Evolutionary conservation across 2,329 filamentous ascomycete species (phyloP).

Genomic region (Capronia americana): DNA sequence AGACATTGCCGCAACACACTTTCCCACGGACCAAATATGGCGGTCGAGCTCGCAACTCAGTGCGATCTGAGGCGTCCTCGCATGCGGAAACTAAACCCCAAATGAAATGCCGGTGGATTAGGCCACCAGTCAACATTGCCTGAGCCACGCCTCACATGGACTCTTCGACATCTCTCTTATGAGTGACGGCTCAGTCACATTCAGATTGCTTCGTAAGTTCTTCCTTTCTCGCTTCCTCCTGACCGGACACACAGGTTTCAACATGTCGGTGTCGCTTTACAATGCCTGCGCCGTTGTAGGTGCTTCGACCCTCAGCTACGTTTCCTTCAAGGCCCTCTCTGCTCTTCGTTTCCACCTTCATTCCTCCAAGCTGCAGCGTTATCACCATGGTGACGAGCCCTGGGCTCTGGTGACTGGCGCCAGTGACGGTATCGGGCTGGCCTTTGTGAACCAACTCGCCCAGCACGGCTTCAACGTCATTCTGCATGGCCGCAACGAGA

Average conservation of each 20-base stretch:
- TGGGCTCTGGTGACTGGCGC: constrained; percentile 62
- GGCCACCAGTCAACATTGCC: not conserved
- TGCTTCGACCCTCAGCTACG: constrained; percentile 8
- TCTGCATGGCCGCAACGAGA: constrained; percentile 61
- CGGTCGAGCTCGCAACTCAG: not conserved
- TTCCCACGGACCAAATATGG: not conserved
- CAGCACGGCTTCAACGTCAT: constrained; percentile 62
- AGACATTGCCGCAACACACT: not conserved
- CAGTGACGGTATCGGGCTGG: constrained; percentile 63
- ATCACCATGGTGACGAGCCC: constrained; percentile 33
- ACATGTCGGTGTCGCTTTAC: constrained; percentile 1
- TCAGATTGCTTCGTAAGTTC: not conserved
- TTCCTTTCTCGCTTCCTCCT: not conserved
- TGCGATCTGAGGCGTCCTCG: not conserved
- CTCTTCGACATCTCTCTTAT: not conserved
- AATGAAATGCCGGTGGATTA: not conserved
- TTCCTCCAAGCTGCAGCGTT: constrained; percentile 22
- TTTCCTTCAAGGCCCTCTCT: constrained; percentile 2
- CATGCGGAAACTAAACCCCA: not conserved
- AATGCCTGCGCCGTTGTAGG: constrained; percentile 18
- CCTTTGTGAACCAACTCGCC: constrained; percentile 59
- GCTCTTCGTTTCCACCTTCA: constrained; percentile 20
- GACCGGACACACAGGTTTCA: not conserved
- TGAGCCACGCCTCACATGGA: not conserved
- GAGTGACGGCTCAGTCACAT: not conserved